Evolutionary conservation across 148 eudicot genomes (phyloP).

Genomic region (Rhododendron molle): DNA sequence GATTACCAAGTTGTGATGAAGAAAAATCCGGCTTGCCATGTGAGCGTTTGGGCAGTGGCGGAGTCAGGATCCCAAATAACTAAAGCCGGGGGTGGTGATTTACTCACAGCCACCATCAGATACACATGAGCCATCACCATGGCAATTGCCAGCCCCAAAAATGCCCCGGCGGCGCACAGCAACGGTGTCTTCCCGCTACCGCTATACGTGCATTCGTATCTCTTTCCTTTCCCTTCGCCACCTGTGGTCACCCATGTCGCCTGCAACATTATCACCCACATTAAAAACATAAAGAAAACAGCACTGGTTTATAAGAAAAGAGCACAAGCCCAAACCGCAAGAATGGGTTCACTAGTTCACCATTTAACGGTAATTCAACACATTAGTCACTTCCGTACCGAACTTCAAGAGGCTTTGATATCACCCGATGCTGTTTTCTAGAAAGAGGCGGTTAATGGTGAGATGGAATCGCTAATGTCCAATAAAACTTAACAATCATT

Average conservation of each 20-base stretch:
- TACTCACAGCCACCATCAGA: slow-evolving; percentile 52
- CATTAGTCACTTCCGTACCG: neutral
- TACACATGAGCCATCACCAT: slow-evolving; percentile 47
- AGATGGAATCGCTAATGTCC: no score
- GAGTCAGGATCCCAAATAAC: slow-evolving; percentile 62
- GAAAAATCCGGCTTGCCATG: slow-evolving; percentile 85
- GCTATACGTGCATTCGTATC: slow-evolving; percentile 32
- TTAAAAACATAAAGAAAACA: neutral
- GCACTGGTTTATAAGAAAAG: neutral
- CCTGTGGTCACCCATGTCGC: slow-evolving; percentile 30
- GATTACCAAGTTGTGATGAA: slow-evolving; percentile 81
- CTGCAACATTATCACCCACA: slow-evolving; percentile 9
- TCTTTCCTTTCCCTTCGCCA: slow-evolving; percentile 21
- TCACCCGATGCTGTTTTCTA: no score
- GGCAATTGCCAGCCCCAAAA: slow-evolving; percentile 39
- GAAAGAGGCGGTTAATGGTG: no score
- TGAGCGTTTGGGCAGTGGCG: slow-evolving; percentile 38
- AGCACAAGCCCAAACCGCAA: neutral
- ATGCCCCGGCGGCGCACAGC: slow-evolving; percentile 29
- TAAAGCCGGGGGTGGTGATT: slow-evolving; percentile 45
- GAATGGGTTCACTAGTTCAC: neutral
- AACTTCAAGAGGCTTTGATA: no score
- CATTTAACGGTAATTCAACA: neutral
- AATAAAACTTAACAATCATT: neutral
- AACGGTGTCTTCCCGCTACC: slow-evolving; percentile 40